Base-by-base conservation (phyloP, 106 monocot genomes). In the Cymbidium sinense region DNA sequence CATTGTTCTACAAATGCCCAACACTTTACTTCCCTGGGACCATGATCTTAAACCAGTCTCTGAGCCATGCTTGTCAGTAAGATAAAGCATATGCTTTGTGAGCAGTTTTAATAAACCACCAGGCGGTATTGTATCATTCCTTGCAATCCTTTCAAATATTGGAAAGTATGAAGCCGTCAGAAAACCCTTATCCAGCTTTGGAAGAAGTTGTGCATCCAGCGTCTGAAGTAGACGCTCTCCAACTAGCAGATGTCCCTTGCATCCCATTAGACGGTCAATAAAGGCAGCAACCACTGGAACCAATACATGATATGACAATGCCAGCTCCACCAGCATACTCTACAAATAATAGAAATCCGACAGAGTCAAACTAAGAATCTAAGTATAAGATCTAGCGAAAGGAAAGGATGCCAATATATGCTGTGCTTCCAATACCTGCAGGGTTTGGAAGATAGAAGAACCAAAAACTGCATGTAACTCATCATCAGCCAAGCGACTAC, bases 71-170 rank as follows among this genome's bases (percentile, higher is more conserved):
- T 90, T 92, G 39, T 83, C 80, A 2, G 85, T 73, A 2, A 98
- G 86, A 83, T 55, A 92, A 43, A 82, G 62, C 77, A 94, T 90
- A 44, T 86, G 83, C 77, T 71, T 85, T 6, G 67, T 82, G 50
- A 98, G 93, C 62, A 98, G 79, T 62, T 90, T 87, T 25, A 92
- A 70, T 70, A 98, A 79, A 52, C 83, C 75, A 77, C 64, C 76
- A 72, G 94, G 94, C 23, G 93, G 87, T 29, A 92, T 87, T 0
- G 76, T 84, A 62, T 88, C 84, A 83, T 85, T 92, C 78, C 78
- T 55, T 1, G 86, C 87, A 80, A 98, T 92, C 76, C 92, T 88
- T 34, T 94, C 98, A 80, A 98, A 92, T n/a, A 98, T 81, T 13
- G 90, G 88, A 79, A 92, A 94, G 61, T 94, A 94, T 8, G 86